Conservation (phyloP, 1,284 basidiomycete genomes). For the Boletellus deceptivus region DNA sequence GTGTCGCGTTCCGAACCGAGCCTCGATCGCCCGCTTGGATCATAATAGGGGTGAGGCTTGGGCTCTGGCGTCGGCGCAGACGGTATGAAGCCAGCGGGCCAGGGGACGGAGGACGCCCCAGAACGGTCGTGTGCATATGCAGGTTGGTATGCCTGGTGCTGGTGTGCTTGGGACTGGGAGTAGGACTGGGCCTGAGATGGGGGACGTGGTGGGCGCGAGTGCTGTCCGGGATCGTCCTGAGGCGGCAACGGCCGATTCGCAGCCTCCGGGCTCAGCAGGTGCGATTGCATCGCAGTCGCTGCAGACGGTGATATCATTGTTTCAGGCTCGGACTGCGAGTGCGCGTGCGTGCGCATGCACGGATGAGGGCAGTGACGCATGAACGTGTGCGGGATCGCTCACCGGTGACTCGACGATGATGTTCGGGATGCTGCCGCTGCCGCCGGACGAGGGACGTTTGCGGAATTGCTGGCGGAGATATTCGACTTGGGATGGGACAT, state of each 20-base stretch:
- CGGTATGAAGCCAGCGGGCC: background rate
- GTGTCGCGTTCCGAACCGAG: background rate
- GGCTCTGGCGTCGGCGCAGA: slow-evolving; percentile 18
- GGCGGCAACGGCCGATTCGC: slow-evolving; percentile 27
- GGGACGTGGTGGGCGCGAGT: too few species aligned
- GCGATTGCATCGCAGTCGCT: background rate
- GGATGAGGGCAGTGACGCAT: background rate
- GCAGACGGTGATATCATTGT: slow-evolving; percentile 17
- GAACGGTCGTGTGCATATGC: too few species aligned
- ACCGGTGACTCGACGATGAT: slow-evolving; percentile 39
- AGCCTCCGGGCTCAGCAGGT: slow-evolving; percentile 30
- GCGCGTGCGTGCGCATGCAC: background rate
- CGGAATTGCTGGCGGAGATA: slow-evolving; percentile 29
- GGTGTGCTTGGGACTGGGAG: background rate
- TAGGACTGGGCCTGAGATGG: background rate
- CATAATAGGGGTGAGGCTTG: slow-evolving; percentile 5
- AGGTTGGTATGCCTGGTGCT: background rate
- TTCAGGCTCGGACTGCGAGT: slow-evolving; percentile 31
- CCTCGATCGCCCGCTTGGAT: too few species aligned
- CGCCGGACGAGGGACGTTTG: slow-evolving; percentile 28
- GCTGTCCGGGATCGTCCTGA: slow-evolving; percentile 14
- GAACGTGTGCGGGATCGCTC: background rate
- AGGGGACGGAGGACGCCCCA: background rate
- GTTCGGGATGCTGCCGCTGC: slow-evolving; percentile 27
- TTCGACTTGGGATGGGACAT: slow-evolving; percentile 18